Conservation (phyloP, 495 filamentous ascomycete genomes). For the Podospora pseudopauciseta region DNA sequence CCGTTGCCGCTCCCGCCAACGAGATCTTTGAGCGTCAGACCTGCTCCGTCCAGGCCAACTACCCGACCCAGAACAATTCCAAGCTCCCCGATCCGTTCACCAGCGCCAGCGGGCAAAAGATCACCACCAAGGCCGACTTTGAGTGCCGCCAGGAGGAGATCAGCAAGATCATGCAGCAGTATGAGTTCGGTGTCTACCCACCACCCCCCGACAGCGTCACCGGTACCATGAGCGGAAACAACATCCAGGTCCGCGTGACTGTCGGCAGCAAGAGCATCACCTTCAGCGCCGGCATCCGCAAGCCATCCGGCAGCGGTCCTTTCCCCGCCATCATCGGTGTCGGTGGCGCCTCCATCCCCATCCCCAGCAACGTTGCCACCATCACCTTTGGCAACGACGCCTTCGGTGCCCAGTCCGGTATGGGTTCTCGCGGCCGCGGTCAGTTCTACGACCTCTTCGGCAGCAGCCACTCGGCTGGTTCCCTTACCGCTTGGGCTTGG, state of each 20-base stretch:
- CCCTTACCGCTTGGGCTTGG: conserved; percentile 53
- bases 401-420: conserved; percentile 41
- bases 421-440: conserved; percentile 42
- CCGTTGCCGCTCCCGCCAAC: conserved; percentile 38
- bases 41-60: conserved; percentile 29
- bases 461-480: conserved; percentile 46
- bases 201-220: conserved; percentile 43
- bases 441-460: conserved; percentile 53
- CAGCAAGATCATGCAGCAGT: conserved; percentile 48
- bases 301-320: conserved; percentile 39
- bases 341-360: conserved; percentile 47
- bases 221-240: conserved; percentile 39
- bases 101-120: conserved; percentile 39
- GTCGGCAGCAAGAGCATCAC: conserved; percentile 46
- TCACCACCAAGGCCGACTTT: conserved; percentile 48
- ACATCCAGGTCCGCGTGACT: conserved; percentile 43
- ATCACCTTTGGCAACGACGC: conserved; percentile 51
- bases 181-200: conserved; percentile 51
- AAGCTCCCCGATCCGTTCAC: conserved; percentile 55
- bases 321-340: conserved; percentile 51
- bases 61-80: conserved; percentile 31
- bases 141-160: conserved; percentile 51
- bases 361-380: conserved; percentile 44
- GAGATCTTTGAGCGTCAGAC: conserved; percentile 45
- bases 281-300: conserved; percentile 44